Base-by-base conservation (phyloP, 2,329 filamentous ascomycete species). In the Colletotrichum euphorbiae region DNA sequence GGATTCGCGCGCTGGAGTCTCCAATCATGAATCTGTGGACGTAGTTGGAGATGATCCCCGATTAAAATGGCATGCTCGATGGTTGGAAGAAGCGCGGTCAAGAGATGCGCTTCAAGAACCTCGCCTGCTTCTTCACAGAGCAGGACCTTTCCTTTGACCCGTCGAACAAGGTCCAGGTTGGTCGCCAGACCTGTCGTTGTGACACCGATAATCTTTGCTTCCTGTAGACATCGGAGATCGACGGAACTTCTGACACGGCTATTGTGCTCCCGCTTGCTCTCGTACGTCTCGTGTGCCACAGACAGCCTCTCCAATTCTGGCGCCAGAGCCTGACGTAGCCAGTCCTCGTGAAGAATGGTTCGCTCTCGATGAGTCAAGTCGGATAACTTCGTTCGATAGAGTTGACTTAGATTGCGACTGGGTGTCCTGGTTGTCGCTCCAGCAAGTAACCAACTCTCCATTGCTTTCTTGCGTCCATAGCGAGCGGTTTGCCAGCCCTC, bases 51-150 rank as follows among this genome's bases (percentile, higher is more conserved):
- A 66, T 90, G 88, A 71, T 91, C 89, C 0, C 89, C 89, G 43
- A 91, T 90, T 13, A 88, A 80, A 17, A 91, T 87, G 6, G 82
- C 78, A 66, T 92, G 89, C 73, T 91, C 83, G 0, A 90, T 74
- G 0, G 83, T 83, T 0, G 89, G 88, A 0, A 90, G 77, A 4
- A 92, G 74, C 0, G 89, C 83, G 0, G 87, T 87, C 1, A 92
- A 74, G 3, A 87, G 78, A 67, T 92, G 89, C 0, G 87, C 81
- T 74, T 93, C 90, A 36, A 92, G 79, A 0, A 92, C 87, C 69
- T 93, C 90, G 0, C 85, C 90, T 2, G 90, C 90, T 72, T 93
- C 90, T 74, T 93, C 90, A 38, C 87, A 90, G 1, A 92, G 74
- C 15, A 92, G 75, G 0, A 91, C 83, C 68, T 90, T 90, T 36